Evolutionary conservation across 2,329 filamentous ascomycete genomes (phyloP).

Genomic region (Elsinoe perseae): DNA sequence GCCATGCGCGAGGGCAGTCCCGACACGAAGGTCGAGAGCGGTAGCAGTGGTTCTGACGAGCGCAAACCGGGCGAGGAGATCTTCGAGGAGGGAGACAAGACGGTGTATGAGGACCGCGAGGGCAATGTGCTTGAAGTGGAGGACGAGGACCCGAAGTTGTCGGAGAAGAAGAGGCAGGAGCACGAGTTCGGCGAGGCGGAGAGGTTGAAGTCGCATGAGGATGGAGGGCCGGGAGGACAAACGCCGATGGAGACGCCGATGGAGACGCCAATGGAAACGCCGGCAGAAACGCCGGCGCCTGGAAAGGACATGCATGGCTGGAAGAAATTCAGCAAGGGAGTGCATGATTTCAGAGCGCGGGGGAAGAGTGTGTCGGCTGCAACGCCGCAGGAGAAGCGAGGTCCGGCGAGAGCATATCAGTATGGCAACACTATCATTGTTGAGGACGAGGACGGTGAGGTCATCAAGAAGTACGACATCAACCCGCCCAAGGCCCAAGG

Average conservation of each 20-base stretch:
- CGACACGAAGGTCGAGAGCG: slow-evolving; percentile 27
- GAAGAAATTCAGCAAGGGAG: slow-evolving; percentile 22
- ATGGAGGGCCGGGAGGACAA: slow-evolving; percentile 36
- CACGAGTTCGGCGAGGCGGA: slow-evolving; percentile 49
- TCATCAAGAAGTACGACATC: slow-evolving; percentile 75
- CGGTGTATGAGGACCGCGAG: slow-evolving; percentile 76
- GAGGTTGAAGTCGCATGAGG: slow-evolving; percentile 46
- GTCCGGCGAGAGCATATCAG: slow-evolving; percentile 74
- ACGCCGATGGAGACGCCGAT: slow-evolving; percentile 29
- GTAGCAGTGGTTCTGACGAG: slow-evolving; percentile 23
- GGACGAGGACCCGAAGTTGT: slow-evolving; percentile 42
- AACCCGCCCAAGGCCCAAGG: slow-evolving; percentile 44
- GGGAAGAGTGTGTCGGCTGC: slow-evolving; percentile 22
- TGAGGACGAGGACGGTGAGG: slow-evolving; percentile 78
- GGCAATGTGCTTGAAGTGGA: slow-evolving; percentile 74
- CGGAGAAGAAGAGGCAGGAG: slow-evolving; percentile 39
- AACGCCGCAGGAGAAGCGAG: slow-evolving; percentile 41
- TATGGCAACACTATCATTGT: slow-evolving; percentile 87
- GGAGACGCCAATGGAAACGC: slow-evolving; percentile 33
- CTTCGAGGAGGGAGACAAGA: slow-evolving; percentile 70
- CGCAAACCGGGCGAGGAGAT: slow-evolving; percentile 50
- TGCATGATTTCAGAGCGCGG: not conserved
- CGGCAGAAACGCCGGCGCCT: slow-evolving; percentile 52
- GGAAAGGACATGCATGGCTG: slow-evolving; percentile 72
- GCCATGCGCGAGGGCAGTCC: slow-evolving; percentile 35